Base-by-base conservation (phyloP, 495 filamentous ascomycete species). In the Aspergillus diversus region DNA sequence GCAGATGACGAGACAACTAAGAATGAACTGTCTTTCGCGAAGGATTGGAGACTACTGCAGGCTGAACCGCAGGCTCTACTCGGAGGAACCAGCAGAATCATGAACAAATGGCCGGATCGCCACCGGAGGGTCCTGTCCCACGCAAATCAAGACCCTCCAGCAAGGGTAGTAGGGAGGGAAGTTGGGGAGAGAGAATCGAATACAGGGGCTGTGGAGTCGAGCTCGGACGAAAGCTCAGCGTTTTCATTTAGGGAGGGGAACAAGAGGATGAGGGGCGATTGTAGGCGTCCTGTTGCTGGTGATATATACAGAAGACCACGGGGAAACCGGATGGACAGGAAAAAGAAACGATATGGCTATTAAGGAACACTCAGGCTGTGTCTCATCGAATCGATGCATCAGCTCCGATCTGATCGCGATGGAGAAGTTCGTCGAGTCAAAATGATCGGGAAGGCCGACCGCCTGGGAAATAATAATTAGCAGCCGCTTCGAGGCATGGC, bases 61-160 rank as follows among this genome's bases (percentile, higher is more conserved):
- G 73, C 61, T 52, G 72, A 59, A 70, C 72, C 74, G 75, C 77
- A 77, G 73, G 72, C 73, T 72, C 77, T 70, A 72, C 65, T 56
- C 7, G 68, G 58, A 52, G 69, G 55, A 60, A 63, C 72, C 70
- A 73, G 70, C 60, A 67, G 54, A 64, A 75, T 65, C 72, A 79
- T 74, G 57, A 53, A 60, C 55, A 61, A 27, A 39, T 32, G 33
- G 50, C 55, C 59, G 46, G 58, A 61, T 55, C 55, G 54, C 51
- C 48, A 57, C 58, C 64, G 59, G 55, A 60, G 60, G 57, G 57
- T 49, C 64, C 52, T 56, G 63, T 55, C 56, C 46, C 49, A 27
- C 55, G 48, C 39, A 54, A 59, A 51, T 63, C 48, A 57, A 63
- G 61, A 63, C 61, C 61, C 61, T 51, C 59, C 63, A 61, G 57